These are phyloP conservation scores for Elsinoe fawcettii DNA, from an alignment of 2,329 filamentous ascomycete genomes.

Conservation along the genomic window DNA sequence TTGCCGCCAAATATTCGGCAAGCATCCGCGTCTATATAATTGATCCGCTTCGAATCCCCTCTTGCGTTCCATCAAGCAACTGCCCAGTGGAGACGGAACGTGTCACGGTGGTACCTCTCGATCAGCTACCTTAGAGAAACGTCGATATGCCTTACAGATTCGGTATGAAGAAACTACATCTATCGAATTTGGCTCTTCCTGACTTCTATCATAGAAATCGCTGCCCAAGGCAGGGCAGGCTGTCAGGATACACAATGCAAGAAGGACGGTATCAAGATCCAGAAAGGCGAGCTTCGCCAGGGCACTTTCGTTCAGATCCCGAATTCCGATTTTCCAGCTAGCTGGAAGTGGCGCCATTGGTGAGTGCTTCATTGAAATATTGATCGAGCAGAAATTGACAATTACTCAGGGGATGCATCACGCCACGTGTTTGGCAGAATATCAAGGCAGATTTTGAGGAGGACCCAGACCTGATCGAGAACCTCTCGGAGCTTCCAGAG, in stretches of 20 bases:
- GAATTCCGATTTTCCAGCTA: conserved; percentile 29
- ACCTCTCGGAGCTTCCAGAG: conserved; percentile 66
- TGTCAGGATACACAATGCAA: conserved; percentile 73
- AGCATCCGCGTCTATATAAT: too few relatives aligned
- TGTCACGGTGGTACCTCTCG: neutral
- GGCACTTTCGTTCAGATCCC: conserved; percentile 62
- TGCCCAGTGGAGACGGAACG: too few relatives aligned
- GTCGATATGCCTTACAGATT: neutral
- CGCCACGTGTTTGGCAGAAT: conserved; percentile 62
- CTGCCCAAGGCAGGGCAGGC: conserved; percentile 61
- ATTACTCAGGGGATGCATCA: conserved; percentile 70
- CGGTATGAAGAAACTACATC: neutral
- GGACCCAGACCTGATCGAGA: conserved; percentile 65
- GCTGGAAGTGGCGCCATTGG: conserved; percentile 83
- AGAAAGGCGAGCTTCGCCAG: conserved; percentile 70
- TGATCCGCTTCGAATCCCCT: too few relatives aligned
- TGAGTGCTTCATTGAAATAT: conserved; percentile 36
- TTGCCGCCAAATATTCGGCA: too few relatives aligned
- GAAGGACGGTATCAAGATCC: conserved; percentile 59
- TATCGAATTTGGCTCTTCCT: conserved; percentile 11
- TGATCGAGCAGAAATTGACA: neutral
- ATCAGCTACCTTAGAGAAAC: neutral
- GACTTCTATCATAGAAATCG: conserved; percentile 50
- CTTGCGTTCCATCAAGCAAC: too few relatives aligned
- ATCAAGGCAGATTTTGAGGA: conserved; percentile 51